Evolutionary conservation across 1,139 yeast genomes (phyloP).

Genomic region (Yamadazyma blattariae): DNA sequence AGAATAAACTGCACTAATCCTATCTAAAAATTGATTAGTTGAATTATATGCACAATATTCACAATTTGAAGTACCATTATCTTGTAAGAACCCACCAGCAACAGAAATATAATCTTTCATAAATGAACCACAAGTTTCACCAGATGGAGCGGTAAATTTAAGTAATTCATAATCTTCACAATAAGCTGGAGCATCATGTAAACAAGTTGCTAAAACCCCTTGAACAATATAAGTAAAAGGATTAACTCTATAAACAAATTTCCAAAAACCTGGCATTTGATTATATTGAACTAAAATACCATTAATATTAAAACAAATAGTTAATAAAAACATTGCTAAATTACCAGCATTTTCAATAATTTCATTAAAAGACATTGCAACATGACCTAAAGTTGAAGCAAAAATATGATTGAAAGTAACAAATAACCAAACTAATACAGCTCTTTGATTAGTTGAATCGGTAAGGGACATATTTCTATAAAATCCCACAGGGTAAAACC

Average conservation of each 20-base stretch:
- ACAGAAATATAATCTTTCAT: constrained; percentile 38
- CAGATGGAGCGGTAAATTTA: constrained; percentile 35
- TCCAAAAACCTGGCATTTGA: constrained; percentile 45
- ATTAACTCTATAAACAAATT: constrained; percentile 57
- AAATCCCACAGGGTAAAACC: constrained; percentile 39
- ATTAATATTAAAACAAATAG: constrained; percentile 65
- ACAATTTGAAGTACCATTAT: constrained; percentile 47
- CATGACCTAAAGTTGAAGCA: constrained; percentile 61
- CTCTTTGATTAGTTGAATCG: constrained; percentile 36
- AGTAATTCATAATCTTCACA: constrained; percentile 26
- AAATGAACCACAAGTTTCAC: constrained; percentile 51
- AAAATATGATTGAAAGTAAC: constrained; percentile 55
- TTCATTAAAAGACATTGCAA: constrained; percentile 58
- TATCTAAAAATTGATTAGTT: constrained; percentile 50
- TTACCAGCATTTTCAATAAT: constrained; percentile 71
- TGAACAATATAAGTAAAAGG: constrained; percentile 61
- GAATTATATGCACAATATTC: constrained; percentile 45
- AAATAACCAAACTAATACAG: constrained; percentile 64
- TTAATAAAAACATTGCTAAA: constrained; percentile 54
- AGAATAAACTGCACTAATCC: constrained; percentile 38
- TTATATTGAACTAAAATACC: constrained; percentile 69
- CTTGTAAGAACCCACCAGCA: constrained; percentile 50
- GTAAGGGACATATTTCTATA: constrained; percentile 27
- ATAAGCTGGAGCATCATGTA: constrained; percentile 21
- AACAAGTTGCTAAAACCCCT: constrained; percentile 33